Percentiles rank a stretch among this genome's conserved stretches.
Conservation (phyloP, 2,329 filamentous ascomycete genomes). For the Trematosphaeria pertusa region DNA sequence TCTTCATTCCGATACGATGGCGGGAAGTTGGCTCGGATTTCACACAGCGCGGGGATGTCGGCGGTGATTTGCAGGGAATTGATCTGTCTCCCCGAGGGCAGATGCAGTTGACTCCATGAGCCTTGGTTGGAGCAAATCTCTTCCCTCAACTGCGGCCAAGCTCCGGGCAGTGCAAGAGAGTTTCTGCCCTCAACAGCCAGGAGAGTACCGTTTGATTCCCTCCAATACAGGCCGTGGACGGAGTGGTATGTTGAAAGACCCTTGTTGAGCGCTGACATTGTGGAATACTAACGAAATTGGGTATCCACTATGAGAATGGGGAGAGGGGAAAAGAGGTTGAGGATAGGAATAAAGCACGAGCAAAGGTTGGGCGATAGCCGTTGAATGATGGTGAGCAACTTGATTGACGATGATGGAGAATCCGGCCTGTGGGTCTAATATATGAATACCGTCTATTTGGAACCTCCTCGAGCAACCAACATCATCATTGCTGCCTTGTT, state of each 20-base stretch:
- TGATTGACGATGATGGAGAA: neutral
- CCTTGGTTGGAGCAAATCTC: constrained; percentile 22
- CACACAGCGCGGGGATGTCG: constrained; percentile 23
- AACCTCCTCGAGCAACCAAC: neutral
- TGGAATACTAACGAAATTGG: constrained; percentile 14
- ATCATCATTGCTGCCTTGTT: neutral
- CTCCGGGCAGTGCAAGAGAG: constrained; percentile 24
- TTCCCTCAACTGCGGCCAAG: constrained; percentile 28
- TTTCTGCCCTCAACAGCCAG: constrained; percentile 33
- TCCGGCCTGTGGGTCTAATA: neutral
- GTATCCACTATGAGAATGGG: neutral
- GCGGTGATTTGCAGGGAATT: constrained; percentile 26
- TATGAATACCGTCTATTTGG: neutral
- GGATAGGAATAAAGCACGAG: neutral
- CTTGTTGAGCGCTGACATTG: constrained; percentile 38
- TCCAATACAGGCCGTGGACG: constrained; percentile 39
- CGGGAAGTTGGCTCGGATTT: constrained; percentile 33
- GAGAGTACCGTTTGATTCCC: constrained; percentile 29
- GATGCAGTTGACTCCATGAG: constrained; percentile 21
- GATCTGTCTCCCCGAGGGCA: constrained; percentile 34
- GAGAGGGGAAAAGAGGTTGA: neutral
- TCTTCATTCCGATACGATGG: constrained; percentile 27
- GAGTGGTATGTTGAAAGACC: constrained; percentile 36
- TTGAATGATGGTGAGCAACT: neutral
- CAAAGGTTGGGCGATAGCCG: neutral